A percentile compares a stretch with the other conserved stretches of the same genome.
Conservation (phyloP, 2,329 filamentous ascomycete species). For the Diplodia seriata region DNA sequence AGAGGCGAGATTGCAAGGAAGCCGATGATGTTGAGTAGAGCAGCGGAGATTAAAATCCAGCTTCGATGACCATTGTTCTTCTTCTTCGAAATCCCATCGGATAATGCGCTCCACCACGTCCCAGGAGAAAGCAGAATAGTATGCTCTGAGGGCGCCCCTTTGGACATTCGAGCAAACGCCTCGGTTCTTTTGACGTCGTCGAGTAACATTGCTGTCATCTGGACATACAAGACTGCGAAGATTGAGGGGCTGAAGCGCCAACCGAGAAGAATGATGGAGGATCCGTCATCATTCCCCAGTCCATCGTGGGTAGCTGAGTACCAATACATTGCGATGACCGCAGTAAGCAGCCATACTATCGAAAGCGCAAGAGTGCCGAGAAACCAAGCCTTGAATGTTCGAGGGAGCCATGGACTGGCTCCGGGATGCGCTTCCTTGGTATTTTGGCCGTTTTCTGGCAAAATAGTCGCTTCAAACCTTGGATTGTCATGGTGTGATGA, state of each 20-base stretch:
- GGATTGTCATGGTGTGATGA: no score
- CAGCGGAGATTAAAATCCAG: conserved; percentile 33
- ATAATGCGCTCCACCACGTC: conserved; percentile 39
- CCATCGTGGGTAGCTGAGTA: conserved; percentile 38
- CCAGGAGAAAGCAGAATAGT: conserved; percentile 37
- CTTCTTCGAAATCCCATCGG: conserved; percentile 35
- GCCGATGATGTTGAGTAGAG: conserved; percentile 34
- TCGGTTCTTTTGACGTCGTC: conserved; percentile 41
- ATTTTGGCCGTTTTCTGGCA: no score
- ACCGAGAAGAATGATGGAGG: conserved; percentile 38
- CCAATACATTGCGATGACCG: conserved; percentile 9
- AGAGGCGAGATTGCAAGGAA: conserved; percentile 37
- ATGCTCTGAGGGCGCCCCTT: conserved; percentile 32
- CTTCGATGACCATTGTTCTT: conserved; percentile 34
- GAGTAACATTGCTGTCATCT: conserved; percentile 37
- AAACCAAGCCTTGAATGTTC: no score
- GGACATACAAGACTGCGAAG: conserved; percentile 39
- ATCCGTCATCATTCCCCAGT: conserved; percentile 38
- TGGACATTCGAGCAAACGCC: conserved; percentile 38
- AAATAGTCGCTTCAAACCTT: no score
- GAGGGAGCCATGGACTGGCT: no score
- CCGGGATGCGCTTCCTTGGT: no score
- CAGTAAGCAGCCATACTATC: no score
- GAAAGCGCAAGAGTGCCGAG: no score
- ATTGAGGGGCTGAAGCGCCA: conserved; percentile 43